Percentiles rank a stretch among this genome's conserved stretches.
These are phyloP conservation scores for Yarrowia divulgata DNA, from an alignment of 805 yeast genomes.

Conservation along the genomic window DNA sequence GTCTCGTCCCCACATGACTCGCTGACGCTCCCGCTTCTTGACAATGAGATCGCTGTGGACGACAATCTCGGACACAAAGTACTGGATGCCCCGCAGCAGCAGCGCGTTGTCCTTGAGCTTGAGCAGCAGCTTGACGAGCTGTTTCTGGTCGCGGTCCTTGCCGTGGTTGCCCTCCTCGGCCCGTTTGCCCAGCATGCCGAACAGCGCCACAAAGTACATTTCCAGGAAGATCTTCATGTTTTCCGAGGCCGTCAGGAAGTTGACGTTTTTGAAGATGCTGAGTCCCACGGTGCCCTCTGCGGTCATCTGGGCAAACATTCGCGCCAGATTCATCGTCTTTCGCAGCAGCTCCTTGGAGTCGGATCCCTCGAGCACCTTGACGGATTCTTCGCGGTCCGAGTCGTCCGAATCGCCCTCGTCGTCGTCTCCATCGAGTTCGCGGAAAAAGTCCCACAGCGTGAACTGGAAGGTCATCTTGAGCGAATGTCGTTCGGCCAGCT, in stretches of 20 bases:
- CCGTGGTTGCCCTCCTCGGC: constrained; percentile 49
- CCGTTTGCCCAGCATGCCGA: constrained; percentile 62
- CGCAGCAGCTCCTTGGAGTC: constrained; percentile 54
- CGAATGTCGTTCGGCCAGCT: constrained; percentile 75
- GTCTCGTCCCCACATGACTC: constrained; percentile 73
- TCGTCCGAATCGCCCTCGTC: constrained; percentile 50
- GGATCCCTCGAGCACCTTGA: constrained; percentile 44
- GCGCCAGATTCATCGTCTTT: constrained; percentile 73
- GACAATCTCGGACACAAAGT: constrained; percentile 57
- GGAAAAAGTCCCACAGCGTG: constrained; percentile 83
- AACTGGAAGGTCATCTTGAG: constrained; percentile 87
- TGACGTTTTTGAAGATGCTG: constrained; percentile 73
- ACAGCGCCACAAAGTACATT: constrained; percentile 69
- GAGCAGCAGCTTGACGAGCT: constrained; percentile 58
- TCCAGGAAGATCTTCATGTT: constrained; percentile 77
- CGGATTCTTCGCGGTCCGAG: constrained; percentile 50
- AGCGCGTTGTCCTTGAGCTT: constrained; percentile 64
- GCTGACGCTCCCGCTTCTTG: constrained; percentile 61
- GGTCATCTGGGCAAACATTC: constrained; percentile 78
- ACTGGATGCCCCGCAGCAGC: constrained; percentile 70
- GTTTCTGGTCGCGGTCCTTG: constrained; percentile 56
- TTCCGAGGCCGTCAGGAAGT: constrained; percentile 68
- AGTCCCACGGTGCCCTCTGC: constrained; percentile 77
- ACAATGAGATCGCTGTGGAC: constrained; percentile 57
- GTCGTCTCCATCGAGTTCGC: constrained; percentile 68